Base-by-base conservation (phyloP, 306 rosid species). In the Citrullus colocynthis region DNA sequence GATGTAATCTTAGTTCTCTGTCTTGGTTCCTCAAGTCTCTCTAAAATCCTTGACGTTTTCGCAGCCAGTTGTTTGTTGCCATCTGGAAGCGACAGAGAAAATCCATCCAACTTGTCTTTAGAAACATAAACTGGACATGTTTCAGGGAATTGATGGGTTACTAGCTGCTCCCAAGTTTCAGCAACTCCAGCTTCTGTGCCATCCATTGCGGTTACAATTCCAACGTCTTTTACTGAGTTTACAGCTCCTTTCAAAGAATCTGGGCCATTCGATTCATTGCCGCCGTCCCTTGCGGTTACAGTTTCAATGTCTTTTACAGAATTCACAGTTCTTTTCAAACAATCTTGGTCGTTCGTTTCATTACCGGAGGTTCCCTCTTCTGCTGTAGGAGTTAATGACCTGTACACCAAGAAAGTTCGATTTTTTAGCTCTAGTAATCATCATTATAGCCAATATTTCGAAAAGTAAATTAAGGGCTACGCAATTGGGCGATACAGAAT, bases 21-120 rank as follows among this genome's bases (percentile, higher is more conserved):
- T 83, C 86, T 91, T 54, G 93, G 97, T 78, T 81, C 88, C 89
- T 91, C 97, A 74, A 91, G 84, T 61, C 93, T 91, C 93, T 90
- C 95, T 80, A 91, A 75, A 88, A 91, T 91, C 87, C 90, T 88
- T 42, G 91, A 85, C 10, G 97, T 91, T 78, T 88, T 88, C 42
- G 60, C 85, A 78, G 84, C 89, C 73, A 88, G 80, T 84, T 82
- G 86, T 78, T 79, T 83, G 73, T 78, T 87, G 69, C 86, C 71
- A 78, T 83, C 88, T 76, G 80, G 80, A 28, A 82, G 83, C 5
- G 82, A 82, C 58, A 41, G 79, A 82, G 75, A 71, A 15, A 87
- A 76, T 60, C 80, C 81, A 66, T 83, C 92, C 82, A 76, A 64
- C 86, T 84, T 82, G 77, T 82, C 79, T 76, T 85, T 85, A 76